Percentiles rank a stretch among this genome's conserved stretches.
These are phyloP conservation scores for Aureobasidium vineae DNA, from an alignment of 2,329 filamentous ascomycete species.

Conservation along the genomic window DNA sequence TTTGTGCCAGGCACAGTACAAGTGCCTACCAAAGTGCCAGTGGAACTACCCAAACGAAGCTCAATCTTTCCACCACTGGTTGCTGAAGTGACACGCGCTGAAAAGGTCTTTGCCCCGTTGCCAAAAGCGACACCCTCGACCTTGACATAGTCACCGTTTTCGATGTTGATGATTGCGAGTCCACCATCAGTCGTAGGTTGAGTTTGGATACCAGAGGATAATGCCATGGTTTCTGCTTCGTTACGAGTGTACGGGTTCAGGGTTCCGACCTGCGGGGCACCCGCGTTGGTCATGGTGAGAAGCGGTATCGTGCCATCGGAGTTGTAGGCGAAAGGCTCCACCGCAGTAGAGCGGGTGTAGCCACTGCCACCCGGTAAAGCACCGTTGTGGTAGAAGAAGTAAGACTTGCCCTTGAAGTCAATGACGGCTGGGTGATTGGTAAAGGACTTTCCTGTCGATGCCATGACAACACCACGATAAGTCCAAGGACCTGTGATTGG, in stretches of 20 bases:
- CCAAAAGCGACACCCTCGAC: neutral
- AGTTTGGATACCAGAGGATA: neutral
- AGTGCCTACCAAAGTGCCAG: neutral
- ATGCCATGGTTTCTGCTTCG: neutral
- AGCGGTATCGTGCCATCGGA: neutral
- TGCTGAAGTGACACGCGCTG: neutral
- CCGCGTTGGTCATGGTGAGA: neutral
- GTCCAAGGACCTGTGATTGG: slow-evolving; percentile 25
- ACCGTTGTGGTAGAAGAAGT: slow-evolving; percentile 26
- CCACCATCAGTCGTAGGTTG: neutral
- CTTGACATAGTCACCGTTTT: neutral
- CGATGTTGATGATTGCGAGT: neutral
- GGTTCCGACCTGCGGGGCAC: neutral
- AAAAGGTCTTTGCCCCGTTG: neutral
- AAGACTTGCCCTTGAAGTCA: slow-evolving; percentile 24
- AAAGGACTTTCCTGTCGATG: slow-evolving; percentile 18
- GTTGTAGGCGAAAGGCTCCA: slow-evolving; percentile 6
- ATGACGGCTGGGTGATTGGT: slow-evolving; percentile 25
- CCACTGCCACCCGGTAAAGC: slow-evolving; percentile 17
- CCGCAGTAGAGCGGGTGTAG: slow-evolving; percentile 23
- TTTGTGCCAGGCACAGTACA: neutral
- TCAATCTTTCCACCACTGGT: neutral
- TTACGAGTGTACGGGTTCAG: neutral
- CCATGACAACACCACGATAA: slow-evolving; percentile 26
- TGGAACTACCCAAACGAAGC: neutral